A percentile compares a stretch with the other conserved stretches of the same genome.
These are phyloP conservation scores for Erigeron canadensis DNA, from an alignment of 129 eudicot genomes.

Conservation along the genomic window DNA sequence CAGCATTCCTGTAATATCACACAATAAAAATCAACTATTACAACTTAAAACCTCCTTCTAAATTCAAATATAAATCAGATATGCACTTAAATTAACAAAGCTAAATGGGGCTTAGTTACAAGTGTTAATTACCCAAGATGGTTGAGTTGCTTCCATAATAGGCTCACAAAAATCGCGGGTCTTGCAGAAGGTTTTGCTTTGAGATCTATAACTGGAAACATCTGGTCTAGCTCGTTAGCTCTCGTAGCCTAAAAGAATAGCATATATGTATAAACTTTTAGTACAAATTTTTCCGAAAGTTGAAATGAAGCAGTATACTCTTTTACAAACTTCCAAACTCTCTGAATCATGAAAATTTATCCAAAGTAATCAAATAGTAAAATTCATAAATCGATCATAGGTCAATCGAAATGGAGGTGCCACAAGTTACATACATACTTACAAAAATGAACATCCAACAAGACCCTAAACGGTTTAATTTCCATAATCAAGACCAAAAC, in stretches of 20 bases:
- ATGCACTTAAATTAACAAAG: background rate
- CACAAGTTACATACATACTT: too few relatives aligned
- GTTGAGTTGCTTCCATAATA: constrained; percentile 93
- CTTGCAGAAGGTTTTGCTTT: constrained; percentile 76
- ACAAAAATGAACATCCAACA: too few relatives aligned
- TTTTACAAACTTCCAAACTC: too few relatives aligned
- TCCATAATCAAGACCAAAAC: too few relatives aligned
- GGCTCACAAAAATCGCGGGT: constrained; percentile 65
- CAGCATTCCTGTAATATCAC: constrained; percentile 71
- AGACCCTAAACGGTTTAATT: too few relatives aligned
- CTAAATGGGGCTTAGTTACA: background rate
- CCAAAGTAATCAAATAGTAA: too few relatives aligned
- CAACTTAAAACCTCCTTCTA: background rate
- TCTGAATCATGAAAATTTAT: too few relatives aligned
- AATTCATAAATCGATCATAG: too few relatives aligned
- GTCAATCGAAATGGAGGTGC: too few relatives aligned
- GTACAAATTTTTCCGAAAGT: background rate
- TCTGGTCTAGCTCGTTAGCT: constrained; percentile 66
- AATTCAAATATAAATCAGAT: constrained; percentile 7
- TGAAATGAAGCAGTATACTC: background rate
- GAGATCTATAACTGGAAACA: constrained; percentile 74
- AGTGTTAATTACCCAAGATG: constrained; percentile 72
- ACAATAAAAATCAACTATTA: background rate
- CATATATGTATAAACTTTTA: constrained; percentile 11
- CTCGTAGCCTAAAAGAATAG: constrained; percentile 47